Evolutionary conservation across 1,139 yeast genomes (phyloP), one percentile per base, ranked within the genome.

Genomic region (Casaregolazyma lundiana): DNA sequence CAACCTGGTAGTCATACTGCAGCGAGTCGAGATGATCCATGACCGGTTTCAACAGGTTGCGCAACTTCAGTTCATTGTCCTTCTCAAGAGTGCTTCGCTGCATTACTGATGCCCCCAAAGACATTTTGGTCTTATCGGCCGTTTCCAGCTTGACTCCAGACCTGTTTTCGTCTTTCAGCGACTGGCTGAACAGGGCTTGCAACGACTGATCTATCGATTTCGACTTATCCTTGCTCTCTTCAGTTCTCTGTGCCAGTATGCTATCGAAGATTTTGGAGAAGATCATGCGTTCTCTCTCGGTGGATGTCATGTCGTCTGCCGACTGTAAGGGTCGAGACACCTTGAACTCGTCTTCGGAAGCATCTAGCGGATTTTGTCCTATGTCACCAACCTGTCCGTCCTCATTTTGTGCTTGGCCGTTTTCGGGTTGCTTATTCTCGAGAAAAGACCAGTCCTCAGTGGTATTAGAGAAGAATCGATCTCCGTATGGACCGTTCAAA

Each of bases 1-100:
- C 41, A 4, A 65, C 54, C 35, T 59, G 60, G 15, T 49, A 46
- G 48, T 64, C 66, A 1, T 65, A 55, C 5, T 50, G 51, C 29
- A 64, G 35, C 6, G 43, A 29, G n/a, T 56, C 48, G 21, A 65
- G 58, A 39, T 63, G 58, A 15, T 50, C 50, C 29, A 60, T 37
- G 0, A 63, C 56, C 0, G 62, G 60, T 29, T 41, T 38, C 7
- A 56, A 13, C 13, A 38, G 19, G 13, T 11, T 26, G 15, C 13
- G 32, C 45, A 15, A 30, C 34, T 38, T 18, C 29, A 45, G 38
- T 11, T 26, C 46, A 20, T 43, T 35, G 18, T 34, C 35, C 39
- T 40, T 24, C 30, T 45, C 43, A 20, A 39, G 24, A 11, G 29
- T 48, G 38, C 36, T 6, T 18, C 37, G 35, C 39, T 50, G 46